These are phyloP conservation scores for Lipomyces yamanashiensis DNA, from an alignment of 805 yeast species.

Conservation along the genomic window DNA sequence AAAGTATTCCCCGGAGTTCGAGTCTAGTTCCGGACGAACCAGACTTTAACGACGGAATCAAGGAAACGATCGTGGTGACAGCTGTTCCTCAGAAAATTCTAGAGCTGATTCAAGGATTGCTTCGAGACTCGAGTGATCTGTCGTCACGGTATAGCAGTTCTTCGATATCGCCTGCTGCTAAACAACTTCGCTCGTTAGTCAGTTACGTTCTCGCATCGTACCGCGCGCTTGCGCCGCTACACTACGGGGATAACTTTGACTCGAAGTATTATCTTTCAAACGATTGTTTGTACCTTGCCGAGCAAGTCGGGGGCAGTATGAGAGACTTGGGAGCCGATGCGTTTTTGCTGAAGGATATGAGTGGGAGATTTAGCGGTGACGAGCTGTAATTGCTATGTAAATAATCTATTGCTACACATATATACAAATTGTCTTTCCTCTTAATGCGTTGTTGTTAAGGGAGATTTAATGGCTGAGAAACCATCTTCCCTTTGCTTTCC, in stretches of 20 bases:
- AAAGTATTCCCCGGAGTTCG: neutral
- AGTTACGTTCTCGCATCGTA: conserved; percentile 24
- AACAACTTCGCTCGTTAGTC: conserved; percentile 21
- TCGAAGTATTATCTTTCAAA: conserved; percentile 27
- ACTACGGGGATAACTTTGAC: conserved; percentile 28
- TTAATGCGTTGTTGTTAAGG: no score
- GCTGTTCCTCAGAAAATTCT: conserved; percentile 25
- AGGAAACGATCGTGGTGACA: conserved; percentile 35
- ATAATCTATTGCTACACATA: neutral
- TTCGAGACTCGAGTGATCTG: conserved; percentile 16
- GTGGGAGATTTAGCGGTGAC: neutral
- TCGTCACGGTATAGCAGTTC: conserved; percentile 9
- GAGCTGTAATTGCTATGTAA: neutral
- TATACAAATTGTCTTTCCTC: neutral
- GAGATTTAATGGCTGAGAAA: conserved; percentile 73
- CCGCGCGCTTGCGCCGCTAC: conserved; percentile 35
- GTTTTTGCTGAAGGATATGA: conserved; percentile 33
- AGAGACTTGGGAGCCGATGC: conserved; percentile 33
- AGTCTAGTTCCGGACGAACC: neutral
- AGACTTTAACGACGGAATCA: conserved; percentile 2
- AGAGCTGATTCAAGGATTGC: conserved; percentile 13
- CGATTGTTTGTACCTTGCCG: conserved; percentile 32
- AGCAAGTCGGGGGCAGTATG: conserved; percentile 25
- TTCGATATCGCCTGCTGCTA: conserved; percentile 28
- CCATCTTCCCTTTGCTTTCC: conserved; percentile 93